A percentile compares a stretch with the other conserved stretches of the same genome.
Evolutionary conservation across 2,329 filamentous ascomycete genomes (phyloP).

Genomic region (Claviceps quebecensis): DNA sequence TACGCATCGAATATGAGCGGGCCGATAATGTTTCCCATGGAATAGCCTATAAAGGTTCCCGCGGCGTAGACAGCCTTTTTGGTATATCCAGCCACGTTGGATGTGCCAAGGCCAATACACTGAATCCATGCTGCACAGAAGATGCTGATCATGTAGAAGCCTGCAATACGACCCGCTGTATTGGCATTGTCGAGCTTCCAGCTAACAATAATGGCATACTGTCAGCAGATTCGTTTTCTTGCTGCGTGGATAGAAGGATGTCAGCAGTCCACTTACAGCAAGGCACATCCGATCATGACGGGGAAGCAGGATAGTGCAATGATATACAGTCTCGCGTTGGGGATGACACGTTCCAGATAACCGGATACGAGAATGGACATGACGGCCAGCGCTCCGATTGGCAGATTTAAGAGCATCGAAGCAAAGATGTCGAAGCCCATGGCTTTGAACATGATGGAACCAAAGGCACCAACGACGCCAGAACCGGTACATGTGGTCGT

Average conservation of each 20-base stretch:
- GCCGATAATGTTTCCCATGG: slow-evolving; percentile 20
- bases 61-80: slow-evolving; percentile 14
- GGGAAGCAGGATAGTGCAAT: slow-evolving; percentile 14
- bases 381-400: slow-evolving; percentile 14
- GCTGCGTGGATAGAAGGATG: neutral
- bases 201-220: neutral
- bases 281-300: slow-evolving; percentile 16
- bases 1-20: slow-evolving; percentile 19
- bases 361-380: slow-evolving; percentile 17
- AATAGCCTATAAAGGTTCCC: slow-evolving; percentile 19
- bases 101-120: slow-evolving; percentile 18
- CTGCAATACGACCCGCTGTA: slow-evolving; percentile 13
- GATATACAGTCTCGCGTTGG: slow-evolving; percentile 15
- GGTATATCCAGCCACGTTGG: slow-evolving; percentile 19
- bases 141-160: slow-evolving; percentile 18
- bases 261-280: slow-evolving; percentile 12
- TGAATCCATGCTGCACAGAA: slow-evolving; percentile 18
- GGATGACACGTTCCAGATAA: slow-evolving; percentile 13
- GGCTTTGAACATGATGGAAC: slow-evolving; percentile 19
- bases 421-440: slow-evolving; percentile 21
- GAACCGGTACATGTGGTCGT: slow-evolving; percentile 17
- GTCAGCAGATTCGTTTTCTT: neutral
- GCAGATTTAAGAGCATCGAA: slow-evolving; percentile 17
- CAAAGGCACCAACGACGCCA: slow-evolving; percentile 17
- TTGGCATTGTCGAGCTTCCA: slow-evolving; percentile 13